Evolutionary conservation across 106 monocot species (phyloP), one percentile per base, ranked within the genome.

Genomic region (Hemerocallis citrina): DNA sequence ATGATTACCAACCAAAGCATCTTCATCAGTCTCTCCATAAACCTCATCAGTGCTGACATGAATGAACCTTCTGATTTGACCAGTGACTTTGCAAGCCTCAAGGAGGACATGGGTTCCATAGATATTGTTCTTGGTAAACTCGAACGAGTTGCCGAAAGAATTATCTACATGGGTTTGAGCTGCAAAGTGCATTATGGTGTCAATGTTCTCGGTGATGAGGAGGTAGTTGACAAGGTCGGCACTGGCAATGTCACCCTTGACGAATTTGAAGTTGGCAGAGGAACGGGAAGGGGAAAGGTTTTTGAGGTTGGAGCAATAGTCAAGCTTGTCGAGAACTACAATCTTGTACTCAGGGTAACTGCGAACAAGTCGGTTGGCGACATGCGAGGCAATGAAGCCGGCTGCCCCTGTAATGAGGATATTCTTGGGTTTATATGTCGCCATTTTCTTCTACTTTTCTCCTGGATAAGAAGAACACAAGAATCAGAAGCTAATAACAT

Each of bases 31-130:
- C 71, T 93, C 93, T 5, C 93, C 93, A 59, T 93, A 93, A 13
- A 93, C 93, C 54, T 93, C 93, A 50, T 93, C 93, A n/a, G 93
- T 93, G 40, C 93, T 93, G 0, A 93, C 93, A 65, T 93, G 93
- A 50, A 93, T 85, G 62, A 93, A 93, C 51, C 88, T 44, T 28
- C 71, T 74, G 45, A 93, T 73, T 52, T 85, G 84, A 12, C 88
- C 88, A 38, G 75, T 81, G 46, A 78, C 76, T 68, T 88, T 93
- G 79, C 88, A 88, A 16, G 93, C 88, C 74, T 93, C 93, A 3
- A 93, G 75, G 32, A 93, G 89, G 21, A 93, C 93, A 63, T 93
- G 93, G 49, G 93, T 93, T 0, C 93, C 93, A 68, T 82, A 89
- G 25, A 93, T 93, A 61, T 93, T 93, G 75, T 93, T 93, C 44